A percentile compares a stretch with the other conserved stretches of the same genome.
These are phyloP conservation scores for Themeda triandra DNA, from an alignment of 176 grass and related monocot genomes.

Conservation along the genomic window DNA sequence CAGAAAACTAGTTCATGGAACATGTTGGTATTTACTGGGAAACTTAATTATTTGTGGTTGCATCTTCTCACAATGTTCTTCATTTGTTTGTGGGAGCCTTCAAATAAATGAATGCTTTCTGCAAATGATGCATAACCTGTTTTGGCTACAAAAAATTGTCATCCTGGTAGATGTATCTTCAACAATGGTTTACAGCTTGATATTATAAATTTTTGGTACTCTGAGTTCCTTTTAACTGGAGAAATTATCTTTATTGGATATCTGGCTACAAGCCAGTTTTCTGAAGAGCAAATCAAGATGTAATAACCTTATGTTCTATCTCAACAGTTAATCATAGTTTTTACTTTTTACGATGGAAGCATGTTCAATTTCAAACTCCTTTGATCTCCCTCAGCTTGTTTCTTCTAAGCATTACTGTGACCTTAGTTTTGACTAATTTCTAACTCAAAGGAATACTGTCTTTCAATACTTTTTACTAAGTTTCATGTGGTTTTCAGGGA, in stretches of 20 bases:
- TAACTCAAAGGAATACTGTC: background rate
- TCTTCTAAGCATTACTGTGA: background rate
- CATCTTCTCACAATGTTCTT: background rate
- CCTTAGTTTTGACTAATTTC: background rate
- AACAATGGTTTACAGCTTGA: background rate
- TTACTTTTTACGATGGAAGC: conserved; percentile 16
- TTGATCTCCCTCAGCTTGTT: background rate
- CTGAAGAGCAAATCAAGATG: background rate
- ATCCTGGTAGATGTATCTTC: background rate
- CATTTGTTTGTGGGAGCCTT: background rate
- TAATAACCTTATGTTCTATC: conserved; percentile 9
- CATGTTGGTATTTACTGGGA: background rate
- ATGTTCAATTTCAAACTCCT: conserved; percentile 10
- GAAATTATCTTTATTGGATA: background rate
- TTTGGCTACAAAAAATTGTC: background rate
- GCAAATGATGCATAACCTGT: background rate
- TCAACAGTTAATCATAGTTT: conserved; percentile 5
- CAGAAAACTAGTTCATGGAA: background rate
- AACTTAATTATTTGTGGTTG: conserved; percentile 18
- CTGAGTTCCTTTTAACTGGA: background rate
- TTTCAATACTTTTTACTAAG: conserved; percentile 16
- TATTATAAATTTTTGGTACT: background rate
- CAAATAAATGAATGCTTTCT: conserved; percentile 4
- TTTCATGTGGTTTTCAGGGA: conserved; percentile 50
- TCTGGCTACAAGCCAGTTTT: conserved; percentile 10